Base-by-base conservation (phyloP, 2,329 filamentous ascomycete species). In the Aspergillus novoparasiticus region DNA sequence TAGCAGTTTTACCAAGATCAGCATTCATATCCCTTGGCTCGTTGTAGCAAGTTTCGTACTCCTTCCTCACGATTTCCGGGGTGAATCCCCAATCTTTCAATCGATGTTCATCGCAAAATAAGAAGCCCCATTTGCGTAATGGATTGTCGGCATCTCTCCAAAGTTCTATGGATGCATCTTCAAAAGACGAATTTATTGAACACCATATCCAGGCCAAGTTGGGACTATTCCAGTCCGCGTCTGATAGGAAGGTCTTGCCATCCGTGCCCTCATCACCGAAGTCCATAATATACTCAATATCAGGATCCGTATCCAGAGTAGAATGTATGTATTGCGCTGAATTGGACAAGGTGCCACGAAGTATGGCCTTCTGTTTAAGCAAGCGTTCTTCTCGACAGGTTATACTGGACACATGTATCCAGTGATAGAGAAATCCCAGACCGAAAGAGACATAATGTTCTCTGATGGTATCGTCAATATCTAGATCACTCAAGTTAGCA, bases 221-320 rank as follows among this genome's bases (percentile, higher is more conserved):
- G 21, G 46, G 46, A 26, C 19, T 21, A 28, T 26, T 50, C 46
- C 11, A 50, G 46, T 50, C 46, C 21, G 21, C 11, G 1, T 50
- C 46, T 23, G 46, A 50, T 14, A 23, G 11, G 26, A 50, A 50
- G 46, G 9, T 19, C 46, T 11, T 28, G 21, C 19, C 46, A 23
- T 19, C 4, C 21, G n/a, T n/a, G 6, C 39, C 19, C 3, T 43
- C 39, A 43, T 43, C 39, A 43, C 9, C n/a, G 39, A 43, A 43
- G 39, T 43, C 39, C 6, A 10, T 4, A 1, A 4, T 2, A n/a
- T 43, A 43, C 6, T 19, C 16, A 0, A 0, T 1, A 6, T n/a
- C 2, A 43, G 16, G 46, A 19, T 1, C 3, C 0, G 34, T 50
- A 16, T 50, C 21, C 6, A 50, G 14, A 50, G 46, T 23, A 23